Percentiles rank a stretch among this genome's conserved stretches.
These are phyloP conservation scores for Lactifluus rugatus DNA, from an alignment of 768 basidiomycete species.

Conservation along the genomic window DNA sequence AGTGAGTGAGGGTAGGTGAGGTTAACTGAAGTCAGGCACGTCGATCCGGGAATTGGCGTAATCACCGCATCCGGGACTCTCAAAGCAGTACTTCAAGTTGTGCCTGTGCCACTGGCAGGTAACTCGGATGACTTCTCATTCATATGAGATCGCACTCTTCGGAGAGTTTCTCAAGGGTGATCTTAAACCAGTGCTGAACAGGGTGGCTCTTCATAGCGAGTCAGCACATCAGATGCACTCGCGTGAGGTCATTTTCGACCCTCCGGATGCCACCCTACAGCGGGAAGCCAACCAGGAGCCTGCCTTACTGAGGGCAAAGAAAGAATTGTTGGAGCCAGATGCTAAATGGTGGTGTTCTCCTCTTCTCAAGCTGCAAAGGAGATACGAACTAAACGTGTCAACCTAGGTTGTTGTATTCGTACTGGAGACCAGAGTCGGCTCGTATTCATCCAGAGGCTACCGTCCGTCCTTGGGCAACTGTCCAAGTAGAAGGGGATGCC, in stretches of 20 bases:
- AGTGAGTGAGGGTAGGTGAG: too few relatives aligned
- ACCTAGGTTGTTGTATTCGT: constrained; percentile 65
- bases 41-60: too few relatives aligned
- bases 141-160: constrained; percentile 74
- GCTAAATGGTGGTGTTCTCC: constrained; percentile 48
- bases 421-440: constrained; percentile 75
- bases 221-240: constrained; percentile 64
- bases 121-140: constrained; percentile 33
- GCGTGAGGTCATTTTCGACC: constrained; percentile 76
- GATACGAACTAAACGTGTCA: neutral
- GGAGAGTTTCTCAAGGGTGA: constrained; percentile 75
- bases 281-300: constrained; percentile 56
- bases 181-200: constrained; percentile 66
- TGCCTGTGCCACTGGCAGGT: too few relatives aligned
- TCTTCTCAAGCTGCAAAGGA: neutral
- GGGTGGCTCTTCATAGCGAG: constrained; percentile 74
- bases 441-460: constrained; percentile 80
- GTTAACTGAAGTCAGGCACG: too few relatives aligned
- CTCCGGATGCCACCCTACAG: constrained; percentile 54
- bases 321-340: constrained; percentile 55
- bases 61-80: too few relatives aligned
- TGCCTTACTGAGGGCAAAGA: constrained; percentile 60
- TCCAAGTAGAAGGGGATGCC: constrained; percentile 70
- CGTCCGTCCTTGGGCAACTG: constrained; percentile 76
- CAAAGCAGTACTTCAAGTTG: too few relatives aligned